Evolutionary conservation across 495 filamentous ascomycete genomes (phyloP).

Genomic region (Apodospora peruviana): DNA sequence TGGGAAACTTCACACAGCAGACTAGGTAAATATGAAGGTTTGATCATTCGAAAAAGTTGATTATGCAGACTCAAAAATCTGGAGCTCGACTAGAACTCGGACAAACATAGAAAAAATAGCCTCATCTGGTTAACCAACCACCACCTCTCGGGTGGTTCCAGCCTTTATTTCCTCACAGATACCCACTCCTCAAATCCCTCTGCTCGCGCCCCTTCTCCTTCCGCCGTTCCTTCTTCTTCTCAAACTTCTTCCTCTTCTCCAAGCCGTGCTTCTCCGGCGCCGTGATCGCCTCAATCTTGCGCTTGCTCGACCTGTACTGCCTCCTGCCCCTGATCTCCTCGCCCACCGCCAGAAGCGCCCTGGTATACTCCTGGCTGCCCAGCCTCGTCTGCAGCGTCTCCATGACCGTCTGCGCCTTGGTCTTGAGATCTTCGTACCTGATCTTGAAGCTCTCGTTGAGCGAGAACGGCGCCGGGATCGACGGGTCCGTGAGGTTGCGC

Average conservation of each 20-base stretch:
- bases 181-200: conserved; percentile 52
- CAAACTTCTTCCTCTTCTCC: conserved; percentile 80
- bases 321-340: conserved; percentile 62
- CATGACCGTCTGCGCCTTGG: conserved; percentile 66
- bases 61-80: too few species aligned
- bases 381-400: conserved; percentile 73
- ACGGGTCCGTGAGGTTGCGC: conserved; percentile 75
- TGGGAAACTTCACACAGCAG: too few species aligned
- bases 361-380: conserved; percentile 72
- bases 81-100: too few species aligned
- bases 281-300: conserved; percentile 76
- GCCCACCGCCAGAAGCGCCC: conserved; percentile 60
- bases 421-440: conserved; percentile 59
- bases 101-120: too few species aligned
- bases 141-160: too few species aligned
- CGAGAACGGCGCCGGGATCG: conserved; percentile 62
- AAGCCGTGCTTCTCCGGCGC: conserved; percentile 71
- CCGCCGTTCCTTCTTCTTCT: conserved; percentile 75
- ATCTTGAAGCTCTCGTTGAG: conserved; percentile 60
- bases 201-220: conserved; percentile 69
- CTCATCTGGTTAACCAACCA: too few species aligned
- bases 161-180: conserved; percentile 9
- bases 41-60: too few species aligned
- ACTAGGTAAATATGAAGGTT: too few species aligned
- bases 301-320: conserved; percentile 68